These are phyloP conservation scores for Exophiala lecanii-corni DNA, from an alignment of 2,329 filamentous ascomycete species.

Conservation along the genomic window DNA sequence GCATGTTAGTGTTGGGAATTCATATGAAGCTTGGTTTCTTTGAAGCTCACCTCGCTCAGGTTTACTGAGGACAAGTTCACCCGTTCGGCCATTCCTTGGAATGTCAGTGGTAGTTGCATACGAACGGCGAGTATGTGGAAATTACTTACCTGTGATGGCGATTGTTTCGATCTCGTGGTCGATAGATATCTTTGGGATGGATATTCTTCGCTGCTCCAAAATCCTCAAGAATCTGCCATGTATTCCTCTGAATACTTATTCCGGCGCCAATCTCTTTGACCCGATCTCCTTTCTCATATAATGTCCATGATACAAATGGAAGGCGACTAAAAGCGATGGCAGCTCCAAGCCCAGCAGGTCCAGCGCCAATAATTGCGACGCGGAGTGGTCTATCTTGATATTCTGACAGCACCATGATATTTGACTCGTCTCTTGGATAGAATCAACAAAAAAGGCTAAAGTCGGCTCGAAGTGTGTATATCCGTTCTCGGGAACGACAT, in stretches of 20 bases:
- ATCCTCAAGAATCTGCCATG: conserved; percentile 11
- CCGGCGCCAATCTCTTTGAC: conserved; percentile 12
- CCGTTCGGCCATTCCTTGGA: no score
- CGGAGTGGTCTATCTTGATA: neutral
- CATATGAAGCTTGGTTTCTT: no score
- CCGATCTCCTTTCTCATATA: conserved; percentile 3
- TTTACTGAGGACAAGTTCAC: no score
- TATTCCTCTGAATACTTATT: conserved; percentile 14
- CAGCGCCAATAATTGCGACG: conserved; percentile 1
- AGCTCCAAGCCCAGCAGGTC: neutral
- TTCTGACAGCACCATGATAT: neutral
- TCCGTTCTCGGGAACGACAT: no score
- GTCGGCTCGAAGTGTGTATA: no score
- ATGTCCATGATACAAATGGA: neutral
- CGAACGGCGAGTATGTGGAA: neutral
- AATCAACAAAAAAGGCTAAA: neutral
- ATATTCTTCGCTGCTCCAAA: conserved; percentile 12
- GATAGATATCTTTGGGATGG: neutral
- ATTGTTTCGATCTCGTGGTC: neutral
- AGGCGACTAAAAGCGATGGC: conserved; percentile 1
- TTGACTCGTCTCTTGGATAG: neutral
- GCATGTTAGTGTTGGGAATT: no score
- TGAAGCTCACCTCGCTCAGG: no score
- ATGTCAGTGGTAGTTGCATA: neutral
- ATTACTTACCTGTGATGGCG: neutral